These are phyloP conservation scores for Domatiomyces catenatus DNA, from an alignment of 2,329 filamentous ascomycete species.

Conservation along the genomic window DNA sequence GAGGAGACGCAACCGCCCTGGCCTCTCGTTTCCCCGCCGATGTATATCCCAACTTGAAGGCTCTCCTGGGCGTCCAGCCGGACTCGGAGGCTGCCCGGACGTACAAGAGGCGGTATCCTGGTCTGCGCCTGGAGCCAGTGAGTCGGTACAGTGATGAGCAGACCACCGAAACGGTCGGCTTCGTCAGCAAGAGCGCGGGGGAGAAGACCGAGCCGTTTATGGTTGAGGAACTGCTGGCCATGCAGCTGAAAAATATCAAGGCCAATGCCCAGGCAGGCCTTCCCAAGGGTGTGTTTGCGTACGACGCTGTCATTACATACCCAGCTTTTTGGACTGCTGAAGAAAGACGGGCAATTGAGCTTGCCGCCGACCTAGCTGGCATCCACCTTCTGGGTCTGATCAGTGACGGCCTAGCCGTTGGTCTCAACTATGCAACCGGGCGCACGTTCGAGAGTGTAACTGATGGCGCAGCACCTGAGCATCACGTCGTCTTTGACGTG, in stretches of 20 bases:
- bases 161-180: conserved; percentile 54
- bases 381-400: conserved; percentile 72
- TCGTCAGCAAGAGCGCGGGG: conserved; percentile 58
- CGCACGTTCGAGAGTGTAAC: conserved; percentile 75
- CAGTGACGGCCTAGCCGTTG: conserved; percentile 81
- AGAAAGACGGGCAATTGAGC: conserved; percentile 71
- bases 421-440: conserved; percentile 84
- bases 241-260: conserved; percentile 86
- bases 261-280: conserved; percentile 75
- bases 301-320: conserved; percentile 74
- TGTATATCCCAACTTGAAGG: conserved; percentile 88
- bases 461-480: conserved; percentile 72
- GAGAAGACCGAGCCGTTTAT: conserved; percentile 50
- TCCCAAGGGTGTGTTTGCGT: conserved; percentile 56
- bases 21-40: conserved; percentile 79
- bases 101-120: conserved; percentile 65
- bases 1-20: conserved; percentile 77
- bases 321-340: conserved; percentile 81
- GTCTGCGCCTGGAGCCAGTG: conserved; percentile 49
- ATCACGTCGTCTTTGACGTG: conserved; percentile 94
- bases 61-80: conserved; percentile 59
- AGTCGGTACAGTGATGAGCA: conserved; percentile 28
- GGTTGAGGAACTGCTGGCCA: conserved; percentile 86
- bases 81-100: conserved; percentile 46
- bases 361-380: conserved; percentile 75